These are phyloP conservation scores for Candida neerlandica DNA, from an alignment of 1,139 yeast species.

Conservation along the genomic window DNA sequence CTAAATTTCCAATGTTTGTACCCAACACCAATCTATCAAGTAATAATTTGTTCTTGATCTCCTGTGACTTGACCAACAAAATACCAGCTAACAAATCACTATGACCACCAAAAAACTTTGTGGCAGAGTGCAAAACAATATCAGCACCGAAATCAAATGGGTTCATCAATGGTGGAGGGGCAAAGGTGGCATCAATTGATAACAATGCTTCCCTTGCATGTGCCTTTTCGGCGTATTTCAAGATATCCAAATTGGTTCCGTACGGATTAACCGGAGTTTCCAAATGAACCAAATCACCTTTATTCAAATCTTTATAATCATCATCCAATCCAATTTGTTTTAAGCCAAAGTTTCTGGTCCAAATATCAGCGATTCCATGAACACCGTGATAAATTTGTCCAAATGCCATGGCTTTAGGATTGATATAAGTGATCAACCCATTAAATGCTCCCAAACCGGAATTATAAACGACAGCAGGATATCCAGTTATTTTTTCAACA, in stretches of 20 bases:
- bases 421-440: slow-evolving; percentile 69
- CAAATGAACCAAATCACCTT: slow-evolving; percentile 79
- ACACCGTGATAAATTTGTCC: slow-evolving; percentile 89
- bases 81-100: slow-evolving; percentile 89
- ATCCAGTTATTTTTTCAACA: slow-evolving; percentile 58
- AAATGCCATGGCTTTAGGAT: slow-evolving; percentile 75
- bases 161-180: slow-evolving; percentile 87
- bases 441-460: slow-evolving; percentile 83
- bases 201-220: slow-evolving; percentile 71
- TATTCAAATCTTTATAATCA: slow-evolving; percentile 48
- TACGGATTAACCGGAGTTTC: slow-evolving; percentile 91
- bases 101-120: slow-evolving; percentile 92
- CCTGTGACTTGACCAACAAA: slow-evolving; percentile 59
- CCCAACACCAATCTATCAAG: slow-evolving; percentile 72
- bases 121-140: slow-evolving; percentile 83
- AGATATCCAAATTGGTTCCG: slow-evolving; percentile 69
- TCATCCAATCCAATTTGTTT: slow-evolving; percentile 53
- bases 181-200: slow-evolving; percentile 84
- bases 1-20: slow-evolving; percentile 76
- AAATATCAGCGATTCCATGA: slow-evolving; percentile 65
- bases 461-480: slow-evolving; percentile 61
- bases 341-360: slow-evolving; percentile 62
- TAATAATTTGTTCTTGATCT: slow-evolving; percentile 47
- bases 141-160: slow-evolving; percentile 85
- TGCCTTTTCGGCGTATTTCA: slow-evolving; percentile 63